These are phyloP conservation scores for Pyronema omphalodes DNA, from an alignment of 495 filamentous ascomycete species.

Conservation along the genomic window DNA sequence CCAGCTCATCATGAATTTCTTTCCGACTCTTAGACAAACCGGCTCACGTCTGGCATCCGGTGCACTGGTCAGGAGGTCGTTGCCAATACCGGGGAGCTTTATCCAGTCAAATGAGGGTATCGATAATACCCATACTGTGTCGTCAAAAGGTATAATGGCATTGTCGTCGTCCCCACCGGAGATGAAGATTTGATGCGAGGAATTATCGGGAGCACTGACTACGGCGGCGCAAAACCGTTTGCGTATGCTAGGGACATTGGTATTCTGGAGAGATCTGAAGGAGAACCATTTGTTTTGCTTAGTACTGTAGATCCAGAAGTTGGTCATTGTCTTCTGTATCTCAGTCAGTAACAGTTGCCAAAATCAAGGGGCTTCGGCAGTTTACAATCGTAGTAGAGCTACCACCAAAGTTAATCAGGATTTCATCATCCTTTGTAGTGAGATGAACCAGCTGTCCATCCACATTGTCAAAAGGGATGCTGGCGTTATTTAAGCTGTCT, in stretches of 20 bases:
- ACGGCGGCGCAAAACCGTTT: slow-evolving; percentile 2
- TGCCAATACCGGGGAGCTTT: neutral
- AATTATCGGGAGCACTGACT: slow-evolving; percentile 4
- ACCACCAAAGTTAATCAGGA: slow-evolving; percentile 9
- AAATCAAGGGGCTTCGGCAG: neutral
- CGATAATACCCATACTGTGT: slow-evolving; percentile 6
- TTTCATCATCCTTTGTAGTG: slow-evolving; percentile 1
- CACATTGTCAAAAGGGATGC: neutral
- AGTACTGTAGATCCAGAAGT: slow-evolving; percentile 10
- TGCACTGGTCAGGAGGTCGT: neutral
- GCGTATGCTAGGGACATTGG: neutral
- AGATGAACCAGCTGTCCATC: neutral
- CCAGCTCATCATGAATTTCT: slow-evolving; percentile 6
- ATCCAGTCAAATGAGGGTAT: slow-evolving; percentile 7
- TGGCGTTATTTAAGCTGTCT: slow-evolving; percentile 5
- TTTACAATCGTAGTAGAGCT: too few relatives aligned
- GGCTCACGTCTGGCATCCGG: neutral
- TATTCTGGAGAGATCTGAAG: neutral
- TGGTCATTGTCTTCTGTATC: slow-evolving; percentile 1
- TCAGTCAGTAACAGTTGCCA: neutral
- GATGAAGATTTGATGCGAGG: slow-evolving; percentile 8
- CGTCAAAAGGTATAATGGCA: neutral
- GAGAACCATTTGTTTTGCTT: slow-evolving; percentile 8
- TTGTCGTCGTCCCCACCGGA: neutral
- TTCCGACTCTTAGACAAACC: slow-evolving; percentile 1